Evolutionary conservation across 1,284 basidiomycete species (phyloP).

Genomic region (Ustilago xerochloae): DNA sequence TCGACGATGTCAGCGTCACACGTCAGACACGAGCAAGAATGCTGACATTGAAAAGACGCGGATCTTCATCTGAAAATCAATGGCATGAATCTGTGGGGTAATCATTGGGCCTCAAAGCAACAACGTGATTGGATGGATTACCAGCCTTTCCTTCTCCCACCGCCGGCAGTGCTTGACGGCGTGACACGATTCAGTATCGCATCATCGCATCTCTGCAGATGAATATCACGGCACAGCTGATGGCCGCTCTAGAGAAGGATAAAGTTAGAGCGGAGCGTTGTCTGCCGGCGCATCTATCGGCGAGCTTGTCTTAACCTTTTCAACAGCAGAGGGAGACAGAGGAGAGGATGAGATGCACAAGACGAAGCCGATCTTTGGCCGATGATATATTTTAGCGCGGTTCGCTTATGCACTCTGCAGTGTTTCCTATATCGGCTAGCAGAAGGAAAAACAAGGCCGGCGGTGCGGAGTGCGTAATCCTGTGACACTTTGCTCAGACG

Average conservation of each 20-base stretch:
- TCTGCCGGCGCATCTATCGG: constrained; percentile 25
- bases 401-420: constrained; percentile 20
- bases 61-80: background rate
- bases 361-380: background rate
- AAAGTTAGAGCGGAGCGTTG: constrained; percentile 12
- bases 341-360: background rate
- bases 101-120: background rate
- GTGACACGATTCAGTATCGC: too few relatives aligned
- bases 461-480: background rate
- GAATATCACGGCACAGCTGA: too few relatives aligned
- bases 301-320: background rate
- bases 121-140: constrained; percentile 8
- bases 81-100: background rate
- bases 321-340: background rate
- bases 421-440: background rate
- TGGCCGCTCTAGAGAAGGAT: background rate
- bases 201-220: too few relatives aligned
- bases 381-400: constrained; percentile 11
- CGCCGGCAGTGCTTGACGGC: background rate
- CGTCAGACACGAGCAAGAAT: background rate
- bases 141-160: background rate
- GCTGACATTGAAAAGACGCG: background rate
- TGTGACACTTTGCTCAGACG: background rate
- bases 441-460: background rate
- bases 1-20: background rate